A percentile compares a stretch with the other conserved stretches of the same genome.
Conservation (phyloP, 257 asterid species). For the Haberlea rhodopensis region DNA sequence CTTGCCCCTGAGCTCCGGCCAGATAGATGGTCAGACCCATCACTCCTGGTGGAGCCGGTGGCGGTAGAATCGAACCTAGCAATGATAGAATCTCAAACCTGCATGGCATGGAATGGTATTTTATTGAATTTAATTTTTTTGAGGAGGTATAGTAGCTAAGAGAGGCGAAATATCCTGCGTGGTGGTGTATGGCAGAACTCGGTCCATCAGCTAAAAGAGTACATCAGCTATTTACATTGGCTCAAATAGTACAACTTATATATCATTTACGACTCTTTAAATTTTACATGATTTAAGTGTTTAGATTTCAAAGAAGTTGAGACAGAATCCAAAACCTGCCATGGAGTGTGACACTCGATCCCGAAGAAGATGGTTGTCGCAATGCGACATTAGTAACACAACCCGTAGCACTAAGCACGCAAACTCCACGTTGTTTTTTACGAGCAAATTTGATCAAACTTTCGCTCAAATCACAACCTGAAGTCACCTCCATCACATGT, state of each 20-base stretch:
- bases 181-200: too few species aligned
- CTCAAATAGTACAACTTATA: not conserved
- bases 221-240: too few species aligned
- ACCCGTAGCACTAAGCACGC: slow-evolving; percentile 78
- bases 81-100: slow-evolving; percentile 75
- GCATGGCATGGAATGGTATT: slow-evolving; percentile 79
- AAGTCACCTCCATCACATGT: slow-evolving; percentile 76
- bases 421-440: slow-evolving; percentile 66
- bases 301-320: too few species aligned
- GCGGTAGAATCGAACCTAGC: slow-evolving; percentile 78
- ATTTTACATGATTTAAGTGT: too few species aligned
- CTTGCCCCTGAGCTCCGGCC: slow-evolving; percentile 90
- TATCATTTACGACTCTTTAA: too few species aligned
- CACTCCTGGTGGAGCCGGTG: slow-evolving; percentile 86
- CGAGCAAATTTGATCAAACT: slow-evolving; percentile 58
- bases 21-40: slow-evolving; percentile 71
- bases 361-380: slow-evolving; percentile 73
- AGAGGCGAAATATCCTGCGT: too few species aligned
- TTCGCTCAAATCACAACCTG: slow-evolving; percentile 75
- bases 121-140: too few species aligned
- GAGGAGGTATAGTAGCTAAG: too few species aligned
- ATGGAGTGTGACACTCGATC: slow-evolving; percentile 72
- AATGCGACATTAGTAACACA: slow-evolving; percentile 76
- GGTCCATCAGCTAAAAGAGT: too few species aligned
- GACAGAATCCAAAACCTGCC: too few species aligned